Evolutionary conservation across 2,329 filamentous ascomycete species (phyloP).

Genomic region (Mycogone perniciosa): DNA sequence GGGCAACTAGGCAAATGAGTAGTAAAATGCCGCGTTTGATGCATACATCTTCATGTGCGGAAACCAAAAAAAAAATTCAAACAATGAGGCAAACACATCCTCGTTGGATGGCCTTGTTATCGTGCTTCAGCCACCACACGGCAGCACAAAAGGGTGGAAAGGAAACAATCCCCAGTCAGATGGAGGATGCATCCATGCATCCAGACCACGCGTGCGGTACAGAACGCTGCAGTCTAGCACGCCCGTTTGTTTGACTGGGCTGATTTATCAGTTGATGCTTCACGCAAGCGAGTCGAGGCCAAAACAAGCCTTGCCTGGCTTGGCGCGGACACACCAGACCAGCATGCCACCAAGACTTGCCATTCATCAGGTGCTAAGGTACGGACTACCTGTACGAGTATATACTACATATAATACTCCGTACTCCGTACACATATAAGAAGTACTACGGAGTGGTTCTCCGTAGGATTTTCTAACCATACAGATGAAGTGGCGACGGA

Average conservation of each 20-base stretch:
- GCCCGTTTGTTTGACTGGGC: background rate
- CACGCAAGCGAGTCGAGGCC: too few relatives aligned
- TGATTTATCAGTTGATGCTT: background rate
- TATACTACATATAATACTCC: too few relatives aligned
- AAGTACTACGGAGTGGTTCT: too few relatives aligned
- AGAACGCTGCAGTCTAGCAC: too few relatives aligned
- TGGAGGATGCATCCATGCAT: background rate
- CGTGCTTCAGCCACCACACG: background rate
- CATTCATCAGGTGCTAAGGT: background rate
- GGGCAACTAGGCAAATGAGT: too few relatives aligned
- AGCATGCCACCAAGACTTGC: background rate
- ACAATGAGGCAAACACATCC: background rate
- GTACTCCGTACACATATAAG: too few relatives aligned
- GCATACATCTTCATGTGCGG: too few relatives aligned
- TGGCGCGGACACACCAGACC: conserved; percentile 1
- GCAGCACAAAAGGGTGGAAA: background rate
- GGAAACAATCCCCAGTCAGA: background rate
- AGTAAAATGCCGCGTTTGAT: too few relatives aligned
- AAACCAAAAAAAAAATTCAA: background rate
- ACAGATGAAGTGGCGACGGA: too few relatives aligned
- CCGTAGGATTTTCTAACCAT: too few relatives aligned
- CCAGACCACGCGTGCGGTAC: background rate
- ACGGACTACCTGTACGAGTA: too few relatives aligned
- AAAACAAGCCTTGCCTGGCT: background rate
- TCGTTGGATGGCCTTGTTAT: background rate